A percentile compares a stretch with the other conserved stretches of the same genome.
phyloP scores from a whole-genome alignment of 805 yeast genomes.

The Candida sithepensis region DNA sequence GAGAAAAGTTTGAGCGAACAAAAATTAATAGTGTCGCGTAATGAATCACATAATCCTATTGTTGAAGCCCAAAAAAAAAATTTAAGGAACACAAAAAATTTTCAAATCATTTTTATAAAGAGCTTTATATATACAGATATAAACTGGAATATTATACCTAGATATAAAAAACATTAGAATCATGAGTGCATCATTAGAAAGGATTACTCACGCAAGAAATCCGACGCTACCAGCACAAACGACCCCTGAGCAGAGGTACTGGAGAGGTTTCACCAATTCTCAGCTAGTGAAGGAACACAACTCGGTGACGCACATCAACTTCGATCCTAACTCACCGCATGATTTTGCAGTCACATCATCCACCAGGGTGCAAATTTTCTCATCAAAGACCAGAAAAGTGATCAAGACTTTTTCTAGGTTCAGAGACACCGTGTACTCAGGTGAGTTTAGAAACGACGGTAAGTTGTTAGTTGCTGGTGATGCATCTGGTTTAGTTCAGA shows the following conservation, averaged over 20 bases:
- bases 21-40: too few relatives aligned
- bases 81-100: too few relatives aligned
- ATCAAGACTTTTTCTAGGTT: constrained; percentile 81
- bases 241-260: constrained; percentile 90
- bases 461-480: constrained; percentile 91
- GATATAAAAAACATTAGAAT: too few relatives aligned
- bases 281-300: constrained; percentile 91
- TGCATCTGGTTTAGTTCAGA: constrained; percentile 88
- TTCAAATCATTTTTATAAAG: too few relatives aligned
- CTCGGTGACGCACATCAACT: constrained; percentile 82
- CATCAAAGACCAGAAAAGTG: constrained; percentile 92
- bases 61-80: too few relatives aligned
- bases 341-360: constrained; percentile 93
- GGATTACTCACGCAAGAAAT: constrained; percentile 61
- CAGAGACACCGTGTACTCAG: constrained; percentile 88
- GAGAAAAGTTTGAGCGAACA: too few relatives aligned
- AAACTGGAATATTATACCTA: too few relatives aligned
- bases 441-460: constrained; percentile 90
- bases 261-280: constrained; percentile 83
- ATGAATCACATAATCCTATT: too few relatives aligned
- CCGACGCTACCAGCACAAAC: constrained; percentile 80
- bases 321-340: constrained; percentile 81
- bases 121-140: too few relatives aligned
- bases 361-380: constrained; percentile 86
- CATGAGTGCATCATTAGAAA: constrained; percentile 76